These are phyloP conservation scores for Pseudogymnoascus sp. DNA, from an alignment of 2,329 filamentous ascomycete species.

Conservation along the genomic window DNA sequence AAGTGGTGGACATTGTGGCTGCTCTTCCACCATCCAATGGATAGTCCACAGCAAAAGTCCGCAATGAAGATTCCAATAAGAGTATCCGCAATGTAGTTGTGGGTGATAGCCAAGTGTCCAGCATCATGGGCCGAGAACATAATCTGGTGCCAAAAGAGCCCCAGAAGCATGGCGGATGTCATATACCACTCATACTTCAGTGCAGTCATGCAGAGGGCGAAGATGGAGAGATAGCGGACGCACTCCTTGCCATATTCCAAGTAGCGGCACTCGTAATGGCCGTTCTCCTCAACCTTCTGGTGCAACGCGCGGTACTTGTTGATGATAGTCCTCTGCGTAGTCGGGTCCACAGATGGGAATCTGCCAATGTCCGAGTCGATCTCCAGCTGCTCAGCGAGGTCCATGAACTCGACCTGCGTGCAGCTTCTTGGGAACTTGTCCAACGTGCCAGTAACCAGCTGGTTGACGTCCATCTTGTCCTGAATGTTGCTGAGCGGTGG, in stretches of 20 bases:
- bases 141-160: slow-evolving; percentile 61
- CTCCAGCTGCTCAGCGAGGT: slow-evolving; percentile 32
- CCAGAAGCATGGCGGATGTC: slow-evolving; percentile 51
- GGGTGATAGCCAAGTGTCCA: slow-evolving; percentile 55
- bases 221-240: slow-evolving; percentile 46
- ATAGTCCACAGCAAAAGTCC: slow-evolving; percentile 59
- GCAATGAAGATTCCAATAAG: slow-evolving; percentile 56
- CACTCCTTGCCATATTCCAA: slow-evolving; percentile 51
- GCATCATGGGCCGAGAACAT: slow-evolving; percentile 63
- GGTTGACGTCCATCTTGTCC: background rate
- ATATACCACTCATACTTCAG: slow-evolving; percentile 48
- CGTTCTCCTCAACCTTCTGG: slow-evolving; percentile 45
- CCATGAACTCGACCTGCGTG: background rate
- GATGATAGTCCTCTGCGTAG: slow-evolving; percentile 48
- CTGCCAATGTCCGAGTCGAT: slow-evolving; percentile 34
- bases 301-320: slow-evolving; percentile 50
- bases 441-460: background rate
- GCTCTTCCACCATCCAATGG: slow-evolving; percentile 64
- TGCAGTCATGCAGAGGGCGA: slow-evolving; percentile 39
- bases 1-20: slow-evolving; percentile 64
- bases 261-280: slow-evolving; percentile 53
- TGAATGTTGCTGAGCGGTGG: background rate
- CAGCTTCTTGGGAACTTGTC: background rate
- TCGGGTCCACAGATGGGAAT: slow-evolving; percentile 48
- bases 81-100: slow-evolving; percentile 50